Evolutionary conservation across 2,329 filamentous ascomycete species (phyloP).

Genomic region (Cladosporium sphaerospermum): DNA sequence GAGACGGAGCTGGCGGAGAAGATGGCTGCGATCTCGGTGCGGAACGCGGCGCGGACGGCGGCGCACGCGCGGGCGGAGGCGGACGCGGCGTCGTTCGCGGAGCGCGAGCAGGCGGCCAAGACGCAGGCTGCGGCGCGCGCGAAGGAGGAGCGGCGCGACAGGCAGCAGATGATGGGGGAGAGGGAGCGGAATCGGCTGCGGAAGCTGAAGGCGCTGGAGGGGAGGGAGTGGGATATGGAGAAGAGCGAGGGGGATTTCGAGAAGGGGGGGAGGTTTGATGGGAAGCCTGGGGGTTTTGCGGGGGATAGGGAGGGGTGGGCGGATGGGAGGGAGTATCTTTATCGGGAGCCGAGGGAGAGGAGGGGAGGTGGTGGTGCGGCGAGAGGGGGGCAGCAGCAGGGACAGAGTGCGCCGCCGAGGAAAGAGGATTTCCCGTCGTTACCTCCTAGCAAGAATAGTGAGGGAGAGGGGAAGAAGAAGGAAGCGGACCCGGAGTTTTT

Average conservation of each 20-base stretch:
- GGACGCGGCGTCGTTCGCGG: conserved; percentile 58
- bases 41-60: conserved; percentile 53
- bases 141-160: conserved; percentile 45
- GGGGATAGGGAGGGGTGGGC: conserved; percentile 27
- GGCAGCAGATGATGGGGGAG: conserved; percentile 56
- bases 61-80: conserved; percentile 61
- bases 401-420: conserved; percentile 30
- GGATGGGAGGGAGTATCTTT: conserved; percentile 31
- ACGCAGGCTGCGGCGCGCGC: conserved; percentile 42
- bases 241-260: conserved; percentile 51
- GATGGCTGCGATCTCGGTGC: conserved; percentile 55
- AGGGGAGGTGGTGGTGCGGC: conserved; percentile 16
- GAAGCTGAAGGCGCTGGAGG: conserved; percentile 53
- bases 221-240: conserved; percentile 57
- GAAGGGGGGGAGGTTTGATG: conserved; percentile 22
- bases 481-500: not conserved
- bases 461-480: not conserved
- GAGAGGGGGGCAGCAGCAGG: conserved; percentile 23
- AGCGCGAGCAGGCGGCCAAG: conserved; percentile 55
- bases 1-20: conserved; percentile 57
- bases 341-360: conserved; percentile 21
- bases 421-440: conserved; percentile 43
- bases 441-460: conserved; percentile 21
- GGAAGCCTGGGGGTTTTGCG: conserved; percentile 20
- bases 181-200: conserved; percentile 54